phyloP scores from a whole-genome alignment of 495 filamentous ascomycete species.

The Penicillium manginii region DNA sequence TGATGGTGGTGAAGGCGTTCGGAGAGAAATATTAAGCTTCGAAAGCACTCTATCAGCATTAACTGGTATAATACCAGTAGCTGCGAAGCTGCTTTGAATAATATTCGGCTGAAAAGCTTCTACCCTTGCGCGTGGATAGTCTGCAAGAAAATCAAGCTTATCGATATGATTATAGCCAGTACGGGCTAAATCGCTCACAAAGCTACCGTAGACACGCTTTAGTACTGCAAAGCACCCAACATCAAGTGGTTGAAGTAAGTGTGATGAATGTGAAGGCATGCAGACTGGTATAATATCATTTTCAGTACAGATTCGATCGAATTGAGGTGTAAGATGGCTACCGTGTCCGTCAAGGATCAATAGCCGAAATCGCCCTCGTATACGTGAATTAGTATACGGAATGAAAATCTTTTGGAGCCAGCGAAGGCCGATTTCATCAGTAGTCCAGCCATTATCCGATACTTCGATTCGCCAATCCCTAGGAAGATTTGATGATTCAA shows the following conservation, averaged over 20 bases:
- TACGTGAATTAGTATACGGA: constrained; percentile 1
- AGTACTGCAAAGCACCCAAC: constrained; percentile 26
- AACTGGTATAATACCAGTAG: constrained; percentile 13
- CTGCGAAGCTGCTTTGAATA: constrained; percentile 17
- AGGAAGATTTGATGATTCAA: constrained; percentile 15
- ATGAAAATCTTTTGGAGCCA: constrained; percentile 7
- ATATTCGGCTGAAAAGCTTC: constrained; percentile 6
- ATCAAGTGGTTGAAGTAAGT: constrained; percentile 35
- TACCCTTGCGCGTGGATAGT: constrained; percentile 3
- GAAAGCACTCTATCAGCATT: constrained; percentile 15
- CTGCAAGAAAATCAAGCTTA: constrained; percentile 16
- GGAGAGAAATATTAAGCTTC: constrained; percentile 20
- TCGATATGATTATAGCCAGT: constrained; percentile 21
- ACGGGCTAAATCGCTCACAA: constrained; percentile 7
- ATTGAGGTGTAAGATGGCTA: constrained; percentile 26
- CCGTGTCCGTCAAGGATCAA: constrained; percentile 32
- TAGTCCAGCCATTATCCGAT: constrained; percentile 3
- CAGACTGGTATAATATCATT: constrained; percentile 28
- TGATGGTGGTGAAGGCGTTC: constrained; percentile 13
- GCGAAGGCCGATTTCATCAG: background rate
- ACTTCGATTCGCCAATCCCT: constrained; percentile 20
- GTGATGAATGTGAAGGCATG: constrained; percentile 29
- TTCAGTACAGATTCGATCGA: constrained; percentile 23
- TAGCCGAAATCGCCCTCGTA: constrained; percentile 19
- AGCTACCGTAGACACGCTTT: constrained; percentile 22